phyloP scores from a whole-genome alignment of 352 stramenopile species.

The Phytophthora syringae region DNA sequence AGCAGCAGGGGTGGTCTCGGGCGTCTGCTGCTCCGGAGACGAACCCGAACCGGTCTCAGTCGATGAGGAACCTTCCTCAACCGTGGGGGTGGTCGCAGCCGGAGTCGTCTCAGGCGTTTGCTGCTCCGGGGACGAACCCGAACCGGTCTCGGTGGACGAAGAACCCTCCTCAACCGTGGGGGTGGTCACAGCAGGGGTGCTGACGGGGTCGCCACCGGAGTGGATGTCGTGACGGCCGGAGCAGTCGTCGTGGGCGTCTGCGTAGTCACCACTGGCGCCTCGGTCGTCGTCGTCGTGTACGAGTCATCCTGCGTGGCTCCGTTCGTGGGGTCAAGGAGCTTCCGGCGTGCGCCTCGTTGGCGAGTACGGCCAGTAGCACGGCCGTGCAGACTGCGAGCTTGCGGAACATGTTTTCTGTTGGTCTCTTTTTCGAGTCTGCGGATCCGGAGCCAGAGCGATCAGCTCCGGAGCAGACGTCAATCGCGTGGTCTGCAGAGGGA shows the following conservation, averaged over 20 bases:
- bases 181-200: not conserved
- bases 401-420: constrained; percentile 48
- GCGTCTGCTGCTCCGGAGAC: not conserved
- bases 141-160: too few relatives aligned
- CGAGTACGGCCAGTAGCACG: constrained; percentile 50
- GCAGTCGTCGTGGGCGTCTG: constrained; percentile 4
- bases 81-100: constrained; percentile 11
- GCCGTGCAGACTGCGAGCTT: constrained; percentile 47
- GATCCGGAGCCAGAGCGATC: constrained; percentile 3
- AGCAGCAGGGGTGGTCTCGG: not conserved
- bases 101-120: not conserved
- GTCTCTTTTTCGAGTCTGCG: constrained; percentile 48
- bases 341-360: constrained; percentile 34
- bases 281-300: constrained; percentile 25
- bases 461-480: not conserved
- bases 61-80: too few relatives aligned
- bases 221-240: not conserved
- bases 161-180: not conserved
- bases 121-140: too few relatives aligned
- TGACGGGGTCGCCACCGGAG: too few relatives aligned
- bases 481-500: constrained; percentile 25
- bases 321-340: constrained; percentile 18
- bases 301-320: constrained; percentile 25
- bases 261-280: constrained; percentile 25
- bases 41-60: not conserved